phyloP scores from a whole-genome alignment of 139 green algal species.

The Deuterostichococcus epilithicus region DNA sequence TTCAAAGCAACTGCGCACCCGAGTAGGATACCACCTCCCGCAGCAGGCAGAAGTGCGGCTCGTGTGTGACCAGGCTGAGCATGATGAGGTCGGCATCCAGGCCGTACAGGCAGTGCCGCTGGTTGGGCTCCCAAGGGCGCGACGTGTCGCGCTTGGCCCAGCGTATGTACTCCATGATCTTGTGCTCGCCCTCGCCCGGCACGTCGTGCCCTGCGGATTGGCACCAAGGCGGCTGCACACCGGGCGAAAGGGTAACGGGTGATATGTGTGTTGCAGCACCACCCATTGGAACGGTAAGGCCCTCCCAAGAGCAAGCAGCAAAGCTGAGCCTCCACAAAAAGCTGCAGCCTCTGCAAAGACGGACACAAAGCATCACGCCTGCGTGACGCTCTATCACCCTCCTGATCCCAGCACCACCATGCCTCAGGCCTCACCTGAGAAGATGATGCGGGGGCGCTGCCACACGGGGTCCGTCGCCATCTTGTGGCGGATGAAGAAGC shows the following conservation, averaged over 20 bases:
- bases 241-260: no score
- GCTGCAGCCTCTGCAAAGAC: no score
- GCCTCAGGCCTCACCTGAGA: conserved; percentile 51
- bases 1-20: neutral
- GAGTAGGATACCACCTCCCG: conserved; percentile 59
- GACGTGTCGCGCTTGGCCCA: conserved; percentile 44
- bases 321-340: no score
- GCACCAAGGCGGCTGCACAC: no score
- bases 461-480: conserved; percentile 79
- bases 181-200: conserved; percentile 95
- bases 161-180: conserved; percentile 98
- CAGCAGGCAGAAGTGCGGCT: conserved; percentile 95
- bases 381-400: no score
- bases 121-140: conserved; percentile 49
- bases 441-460: conserved; percentile 73
- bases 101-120: conserved; percentile 92
- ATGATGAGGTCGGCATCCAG: conserved; percentile 96
- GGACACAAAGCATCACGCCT: no score
- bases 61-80: conserved; percentile 88
- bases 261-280: no score
- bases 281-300: no score
- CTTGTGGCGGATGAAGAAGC: conserved; percentile 85
- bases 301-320: no score
- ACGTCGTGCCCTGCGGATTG: conserved; percentile 73
- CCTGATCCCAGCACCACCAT: no score